Evolutionary conservation across 139 green algal species (phyloP).

Genomic region (Desmodesmus armatus): DNA sequence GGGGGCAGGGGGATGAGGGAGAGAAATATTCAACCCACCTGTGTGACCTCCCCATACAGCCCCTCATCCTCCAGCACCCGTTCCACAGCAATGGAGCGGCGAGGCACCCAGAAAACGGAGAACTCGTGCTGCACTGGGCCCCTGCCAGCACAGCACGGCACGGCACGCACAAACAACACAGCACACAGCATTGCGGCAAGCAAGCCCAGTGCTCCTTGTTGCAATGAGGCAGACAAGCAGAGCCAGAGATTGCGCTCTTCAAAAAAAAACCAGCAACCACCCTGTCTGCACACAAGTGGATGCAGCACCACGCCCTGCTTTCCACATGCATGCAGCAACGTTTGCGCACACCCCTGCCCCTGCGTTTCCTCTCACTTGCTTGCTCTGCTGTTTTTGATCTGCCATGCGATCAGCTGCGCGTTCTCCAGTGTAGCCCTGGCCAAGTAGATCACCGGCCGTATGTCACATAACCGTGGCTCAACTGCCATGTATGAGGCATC

Average conservation of each 20-base stretch:
- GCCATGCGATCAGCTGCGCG: conserved; percentile 69
- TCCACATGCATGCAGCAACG: not conserved
- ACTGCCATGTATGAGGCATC: conserved; percentile 57
- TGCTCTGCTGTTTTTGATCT: conserved; percentile 54
- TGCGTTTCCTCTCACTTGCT: not conserved
- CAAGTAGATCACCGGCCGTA: conserved; percentile 68
- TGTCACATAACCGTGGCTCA: conserved; percentile 42
- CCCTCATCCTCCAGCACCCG: conserved; percentile 85
- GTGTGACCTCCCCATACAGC: conserved; percentile 26
- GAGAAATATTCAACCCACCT: conserved; percentile 18
- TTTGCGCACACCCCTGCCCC: not conserved
- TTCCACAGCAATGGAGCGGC: conserved; percentile 76
- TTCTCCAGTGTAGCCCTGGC: conserved; percentile 68
- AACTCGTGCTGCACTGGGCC: conserved; percentile 56
- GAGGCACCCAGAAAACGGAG: conserved; percentile 79
- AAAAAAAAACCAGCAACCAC: not conserved
- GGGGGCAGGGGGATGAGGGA: no score
- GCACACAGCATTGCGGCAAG: not conserved
- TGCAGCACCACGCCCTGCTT: not conserved
- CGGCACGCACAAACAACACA: not conserved
- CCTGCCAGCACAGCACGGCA: not conserved
- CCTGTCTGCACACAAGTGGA: not conserved
- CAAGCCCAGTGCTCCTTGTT: not conserved
- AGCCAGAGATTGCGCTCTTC: not conserved
- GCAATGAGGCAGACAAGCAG: no score